A percentile compares a stretch with the other conserved stretches of the same genome.
Evolutionary conservation across 1,139 yeast species (phyloP).

Genomic region (Scheffersomyces segobiensis): DNA sequence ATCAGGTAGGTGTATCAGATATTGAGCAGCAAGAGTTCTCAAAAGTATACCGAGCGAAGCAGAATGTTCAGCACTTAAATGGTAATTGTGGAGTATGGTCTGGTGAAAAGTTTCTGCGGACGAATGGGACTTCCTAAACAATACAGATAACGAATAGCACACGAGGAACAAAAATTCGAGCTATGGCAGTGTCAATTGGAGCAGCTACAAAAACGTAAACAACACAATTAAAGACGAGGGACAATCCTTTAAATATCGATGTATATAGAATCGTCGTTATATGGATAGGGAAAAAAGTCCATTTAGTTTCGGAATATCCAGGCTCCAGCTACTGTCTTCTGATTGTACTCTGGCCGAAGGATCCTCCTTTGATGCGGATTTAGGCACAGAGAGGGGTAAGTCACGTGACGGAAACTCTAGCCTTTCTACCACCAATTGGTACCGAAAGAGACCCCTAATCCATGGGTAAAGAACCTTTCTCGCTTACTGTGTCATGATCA

Average conservation of each 20-base stretch:
- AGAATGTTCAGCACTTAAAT: neutral
- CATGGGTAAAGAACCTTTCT: neutral
- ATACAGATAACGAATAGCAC: neutral
- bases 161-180: neutral
- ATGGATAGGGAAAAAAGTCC: neutral
- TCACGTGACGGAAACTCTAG: neutral
- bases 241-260: neutral
- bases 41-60: neutral
- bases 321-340: neutral
- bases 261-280: neutral
- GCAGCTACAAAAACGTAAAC: neutral
- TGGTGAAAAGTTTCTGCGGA: neutral
- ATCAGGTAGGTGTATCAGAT: neutral
- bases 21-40: neutral
- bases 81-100: neutral
- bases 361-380: neutral
- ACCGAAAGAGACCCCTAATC: neutral
- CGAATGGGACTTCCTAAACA: neutral
- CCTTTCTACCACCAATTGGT: neutral
- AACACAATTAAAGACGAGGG: neutral
- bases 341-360: neutral
- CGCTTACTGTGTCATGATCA: neutral
- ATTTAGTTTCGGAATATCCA: neutral
- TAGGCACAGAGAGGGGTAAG: neutral
- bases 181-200: neutral